A percentile compares a stretch with the other conserved stretches of the same genome.
Evolutionary conservation across 352 stramenopile species (phyloP).

Genomic region (Globisporangium megalacanthum): DNA sequence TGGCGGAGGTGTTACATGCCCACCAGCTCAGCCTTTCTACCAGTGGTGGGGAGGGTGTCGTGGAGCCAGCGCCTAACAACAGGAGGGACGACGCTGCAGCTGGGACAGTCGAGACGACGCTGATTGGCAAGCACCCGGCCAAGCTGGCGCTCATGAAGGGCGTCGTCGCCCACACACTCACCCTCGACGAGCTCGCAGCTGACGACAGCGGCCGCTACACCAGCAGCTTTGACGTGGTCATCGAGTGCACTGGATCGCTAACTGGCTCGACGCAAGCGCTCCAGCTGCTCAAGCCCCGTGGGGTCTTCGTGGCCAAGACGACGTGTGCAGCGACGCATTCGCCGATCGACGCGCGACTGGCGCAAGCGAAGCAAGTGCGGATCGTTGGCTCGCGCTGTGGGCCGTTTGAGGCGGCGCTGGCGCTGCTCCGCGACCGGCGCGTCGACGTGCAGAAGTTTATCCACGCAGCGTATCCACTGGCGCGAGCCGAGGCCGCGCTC

Average conservation of each 20-base stretch:
- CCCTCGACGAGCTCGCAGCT: conserved; percentile 12
- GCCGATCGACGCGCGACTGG: conserved; percentile 18
- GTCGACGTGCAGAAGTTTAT: conserved; percentile 69
- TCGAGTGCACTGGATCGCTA: conserved; percentile 60
- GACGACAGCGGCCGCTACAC: not conserved
- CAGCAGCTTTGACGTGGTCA: conserved; percentile 46
- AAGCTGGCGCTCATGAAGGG: conserved; percentile 52
- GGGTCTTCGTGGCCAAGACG: conserved; percentile 46
- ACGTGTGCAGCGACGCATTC: conserved; percentile 35
- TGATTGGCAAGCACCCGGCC: conserved; percentile 55
- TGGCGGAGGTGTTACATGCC: conserved; percentile 73
- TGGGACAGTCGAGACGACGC: conserved; percentile 15
- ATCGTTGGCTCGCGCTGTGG: conserved; percentile 66
- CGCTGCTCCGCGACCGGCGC: conserved; percentile 37
- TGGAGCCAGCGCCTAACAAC: conserved; percentile 14
- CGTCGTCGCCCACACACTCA: conserved; percentile 31
- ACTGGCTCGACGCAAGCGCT: conserved; percentile 35
- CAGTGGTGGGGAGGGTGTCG: too few species aligned
- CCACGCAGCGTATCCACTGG: conserved; percentile 53
- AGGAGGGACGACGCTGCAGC: not conserved
- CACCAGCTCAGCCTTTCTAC: not conserved
- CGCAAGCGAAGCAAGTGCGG: conserved; percentile 36
- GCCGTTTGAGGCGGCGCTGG: conserved; percentile 47
- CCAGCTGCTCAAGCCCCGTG: conserved; percentile 27
- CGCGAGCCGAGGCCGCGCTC: conserved; percentile 36